Evolutionary conservation across 441 rosid species (phyloP), one percentile per base, ranked within the genome.

Genomic region (Gossypium aridum): DNA sequence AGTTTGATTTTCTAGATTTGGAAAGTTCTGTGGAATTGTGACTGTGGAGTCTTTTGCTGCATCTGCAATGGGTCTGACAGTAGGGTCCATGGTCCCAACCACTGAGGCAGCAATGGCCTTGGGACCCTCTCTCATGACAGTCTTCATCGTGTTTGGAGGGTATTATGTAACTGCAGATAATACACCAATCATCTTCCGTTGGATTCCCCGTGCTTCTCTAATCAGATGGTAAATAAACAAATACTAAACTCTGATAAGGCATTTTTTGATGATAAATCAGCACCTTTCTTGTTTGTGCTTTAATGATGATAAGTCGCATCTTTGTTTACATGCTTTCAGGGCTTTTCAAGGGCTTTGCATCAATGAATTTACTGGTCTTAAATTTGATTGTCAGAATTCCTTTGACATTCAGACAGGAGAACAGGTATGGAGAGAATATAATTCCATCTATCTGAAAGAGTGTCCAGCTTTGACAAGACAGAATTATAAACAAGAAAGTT

Each of bases 21-120:
- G 91, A 31, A 88, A 89, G 82, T 96, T 96, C 82, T 91, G 97
- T 77, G 99, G 99, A 76, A 89, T 92, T 69, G 88, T 92, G 79
- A 95, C 96, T 16, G 83, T 83, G 74, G 98, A 95, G 84, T 95
- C 97, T 26, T 92, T 92, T 89, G 87, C 98, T 76, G 98, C 98
- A 51, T 96, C 98, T 71, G 99, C 99, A 54, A 92, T 96, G 99
- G 99, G 98, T 72, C 90, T 93, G 70, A 93, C 99, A 37, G 99
- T 91, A 37, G 99, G 98, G 79, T 98, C 98, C 64, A 93, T 93
- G 96, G 97, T 87, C 69, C 96, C 98, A 17, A 93, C 85, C 63
- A 88, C 95, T 56, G 98, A 96, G 85, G 99, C 99, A 78, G 98
- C 99, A 73, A 93, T 92, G 99, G 97, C 99, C 8, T 80, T 95